Evolutionary conservation across 108 stramenopile genomes (phyloP).

Genomic region (Nitzschia putrida): DNA sequence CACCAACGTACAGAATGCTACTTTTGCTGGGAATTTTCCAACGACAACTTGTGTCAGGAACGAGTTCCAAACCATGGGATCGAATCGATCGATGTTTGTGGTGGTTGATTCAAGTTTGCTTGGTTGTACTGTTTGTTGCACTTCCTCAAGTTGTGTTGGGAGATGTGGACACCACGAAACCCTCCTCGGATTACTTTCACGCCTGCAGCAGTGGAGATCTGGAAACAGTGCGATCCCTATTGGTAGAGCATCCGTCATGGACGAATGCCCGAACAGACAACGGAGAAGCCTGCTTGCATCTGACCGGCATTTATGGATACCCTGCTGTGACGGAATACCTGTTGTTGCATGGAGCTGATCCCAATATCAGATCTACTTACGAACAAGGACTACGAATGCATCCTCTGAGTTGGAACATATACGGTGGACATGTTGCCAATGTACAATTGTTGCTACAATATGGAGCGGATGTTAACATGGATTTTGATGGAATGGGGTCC

Average conservation of each 20-base stretch:
- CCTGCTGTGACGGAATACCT: conserved; percentile 53
- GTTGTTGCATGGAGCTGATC: conserved; percentile 68
- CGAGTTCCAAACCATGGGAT: conserved; percentile 14
- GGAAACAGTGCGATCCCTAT: not conserved
- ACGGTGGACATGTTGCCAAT: conserved; percentile 72
- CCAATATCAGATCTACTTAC: conserved; percentile 70
- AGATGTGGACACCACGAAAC: not conserved
- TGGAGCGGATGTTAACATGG: conserved; percentile 78
- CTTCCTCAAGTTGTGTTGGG: conserved; percentile 20
- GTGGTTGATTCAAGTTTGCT: conserved; percentile 22
- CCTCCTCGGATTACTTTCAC: conserved; percentile 22
- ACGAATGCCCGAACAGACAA: conserved; percentile 45
- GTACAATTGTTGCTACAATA: conserved; percentile 56
- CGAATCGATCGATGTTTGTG: conserved; percentile 25
- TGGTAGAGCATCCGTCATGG: conserved; percentile 47
- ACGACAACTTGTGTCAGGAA: conserved; percentile 5
- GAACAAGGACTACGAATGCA: conserved; percentile 80
- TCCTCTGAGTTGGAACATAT: conserved; percentile 80
- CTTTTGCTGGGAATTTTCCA: conserved; percentile 4
- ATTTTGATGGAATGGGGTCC: conserved; percentile 62
- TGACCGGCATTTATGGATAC: conserved; percentile 62
- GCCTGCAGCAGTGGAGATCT: conserved; percentile 32
- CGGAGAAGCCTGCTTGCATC: conserved; percentile 81
- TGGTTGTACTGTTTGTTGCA: conserved; percentile 35
- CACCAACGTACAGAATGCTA: conserved; percentile 6